These are phyloP conservation scores for Ploettnerulaceae sp. DNA, from an alignment of 2,329 filamentous ascomycete species.

Conservation along the genomic window DNA sequence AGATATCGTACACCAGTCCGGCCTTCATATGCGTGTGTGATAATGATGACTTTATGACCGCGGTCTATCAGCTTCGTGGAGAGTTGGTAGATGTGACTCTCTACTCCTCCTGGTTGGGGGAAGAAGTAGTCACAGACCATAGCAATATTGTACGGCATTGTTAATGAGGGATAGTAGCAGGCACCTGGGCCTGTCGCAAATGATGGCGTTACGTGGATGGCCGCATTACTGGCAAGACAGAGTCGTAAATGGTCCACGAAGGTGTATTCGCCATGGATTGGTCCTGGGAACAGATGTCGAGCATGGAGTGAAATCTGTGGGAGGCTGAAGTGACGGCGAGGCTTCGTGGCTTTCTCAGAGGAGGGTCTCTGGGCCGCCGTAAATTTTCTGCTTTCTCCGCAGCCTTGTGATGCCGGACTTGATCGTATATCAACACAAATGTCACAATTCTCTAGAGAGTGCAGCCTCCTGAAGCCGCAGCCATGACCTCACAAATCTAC, in stretches of 20 bases:
- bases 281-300: too few relatives aligned
- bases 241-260: not conserved
- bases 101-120: conserved; percentile 90
- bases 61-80: conserved; percentile 95
- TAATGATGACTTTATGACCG: conserved; percentile 95
- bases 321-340: not conserved
- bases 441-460: too few relatives aligned
- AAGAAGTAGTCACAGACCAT: conserved; percentile 99
- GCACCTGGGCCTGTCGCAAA: not conserved
- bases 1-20: conserved; percentile 90
- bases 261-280: not conserved
- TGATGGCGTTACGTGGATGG: not conserved
- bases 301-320: too few relatives aligned
- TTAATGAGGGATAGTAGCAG: conserved; percentile 4
- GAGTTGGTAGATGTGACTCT: conserved; percentile 97
- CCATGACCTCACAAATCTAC: conserved; percentile 30
- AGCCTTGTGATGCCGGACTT: too few relatives aligned
- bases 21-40: conserved; percentile 90
- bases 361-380: not conserved
- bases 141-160: conserved; percentile 57
- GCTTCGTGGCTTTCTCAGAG: not conserved
- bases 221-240: not conserved
- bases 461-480: not conserved
- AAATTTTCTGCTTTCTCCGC: not conserved
- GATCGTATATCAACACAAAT: too few relatives aligned